Percentiles rank a stretch among this genome's conserved stretches.
These are phyloP conservation scores for Astragalus membranaceus DNA, from an alignment of 306 rosid species.

Conservation along the genomic window DNA sequence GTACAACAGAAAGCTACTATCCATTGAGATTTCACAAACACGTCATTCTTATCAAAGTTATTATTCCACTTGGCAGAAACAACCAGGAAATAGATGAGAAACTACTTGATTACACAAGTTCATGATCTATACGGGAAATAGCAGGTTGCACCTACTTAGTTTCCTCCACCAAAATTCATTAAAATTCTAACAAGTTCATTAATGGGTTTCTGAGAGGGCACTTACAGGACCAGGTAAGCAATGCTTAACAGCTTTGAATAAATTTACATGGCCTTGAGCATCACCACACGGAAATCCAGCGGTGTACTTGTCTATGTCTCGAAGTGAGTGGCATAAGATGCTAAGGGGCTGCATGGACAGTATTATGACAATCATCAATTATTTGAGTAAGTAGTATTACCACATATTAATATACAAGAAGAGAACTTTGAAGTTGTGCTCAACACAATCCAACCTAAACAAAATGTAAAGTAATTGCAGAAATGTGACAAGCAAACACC, in stretches of 20 bases:
- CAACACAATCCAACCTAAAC: background rate
- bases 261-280: conserved; percentile 75
- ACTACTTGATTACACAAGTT: background rate
- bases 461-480: conserved; percentile 7
- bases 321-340: conserved; percentile 87
- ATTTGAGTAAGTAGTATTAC: background rate
- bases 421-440: background rate
- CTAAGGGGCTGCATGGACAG: conserved; percentile 71
- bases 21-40: background rate
- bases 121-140: background rate
- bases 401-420: background rate
- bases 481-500: background rate
- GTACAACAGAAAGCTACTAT: background rate
- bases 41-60: background rate
- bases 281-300: conserved; percentile 86
- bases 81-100: conserved; percentile 3
- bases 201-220: conserved; percentile 16
- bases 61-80: background rate
- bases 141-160: background rate
- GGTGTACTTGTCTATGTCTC: conserved; percentile 80
- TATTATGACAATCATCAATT: background rate
- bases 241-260: conserved; percentile 77
- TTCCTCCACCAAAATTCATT: background rate
- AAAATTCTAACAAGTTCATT: background rate
- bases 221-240: conserved; percentile 98